Base-by-base conservation (phyloP, 331 rosid genomes). In the Malus hybrid region DNA sequence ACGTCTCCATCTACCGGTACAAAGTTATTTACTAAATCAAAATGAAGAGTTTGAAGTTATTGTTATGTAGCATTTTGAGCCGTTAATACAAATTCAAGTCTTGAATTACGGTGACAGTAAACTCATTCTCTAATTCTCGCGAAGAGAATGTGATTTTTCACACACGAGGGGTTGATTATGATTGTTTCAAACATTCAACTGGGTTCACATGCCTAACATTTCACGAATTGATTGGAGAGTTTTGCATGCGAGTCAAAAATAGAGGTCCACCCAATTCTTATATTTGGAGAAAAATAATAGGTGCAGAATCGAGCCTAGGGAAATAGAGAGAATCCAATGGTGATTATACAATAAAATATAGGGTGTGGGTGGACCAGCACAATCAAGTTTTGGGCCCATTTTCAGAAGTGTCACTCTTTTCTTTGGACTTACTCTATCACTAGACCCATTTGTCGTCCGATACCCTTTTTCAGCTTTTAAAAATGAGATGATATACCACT, bases 281-380 rank as follows among this genome's bases (percentile, higher is more conserved):
- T 42, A 10, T 3, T 42, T 3, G 14, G 14, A 42, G 14, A 42
- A 3, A 42, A 42, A 42, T 42, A 42, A 3, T 42, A 42, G 48
- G 0, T 42, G 48, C 48, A 42, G 13, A 42, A 42, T 42, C 48
- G 13, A 60, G 32, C 32, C 32, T n/a, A 5, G 16, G 6, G 32
- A 24, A 3, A 10, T 59, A 31, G 9, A 42, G 59, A 73, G 86
- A 79, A 83, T 83, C 84, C 86, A 5, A 80, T 72, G 86, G 50
- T 54, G 81, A 78, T 54, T 64, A 22, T 1, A 0, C 6, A 0
- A 24, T 56, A 64, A 39, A 34, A 76, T 6, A 27, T 6, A 10
- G 54, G 10, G 20, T 6, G 77, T 29, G 54, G 3, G 11, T 52
- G 71, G 70, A 74, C 48, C 81, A 9, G 44, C 14, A 11, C 6